These are phyloP conservation scores for Nemania diffusa DNA, from an alignment of 2,329 filamentous ascomycete genomes.

Conservation along the genomic window DNA sequence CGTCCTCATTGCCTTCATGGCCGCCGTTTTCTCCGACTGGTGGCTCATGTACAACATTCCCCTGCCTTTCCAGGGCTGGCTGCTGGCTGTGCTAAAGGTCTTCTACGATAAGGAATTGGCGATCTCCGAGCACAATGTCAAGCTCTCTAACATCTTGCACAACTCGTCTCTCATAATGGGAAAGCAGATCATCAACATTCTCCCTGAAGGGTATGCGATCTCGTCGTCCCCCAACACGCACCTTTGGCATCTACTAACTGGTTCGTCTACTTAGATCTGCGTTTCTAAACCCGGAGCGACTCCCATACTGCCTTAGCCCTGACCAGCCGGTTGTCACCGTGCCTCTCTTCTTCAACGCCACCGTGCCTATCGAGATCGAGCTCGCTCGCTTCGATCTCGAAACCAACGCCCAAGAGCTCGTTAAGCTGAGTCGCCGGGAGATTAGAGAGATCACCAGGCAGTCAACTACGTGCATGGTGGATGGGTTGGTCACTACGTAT, in stretches of 20 bases:
- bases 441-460: constrained; percentile 78
- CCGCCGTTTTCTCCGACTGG: constrained; percentile 79
- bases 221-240: neutral
- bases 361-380: constrained; percentile 87
- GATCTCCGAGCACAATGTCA: constrained; percentile 92
- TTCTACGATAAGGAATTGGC: constrained; percentile 93
- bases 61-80: constrained; percentile 72
- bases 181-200: constrained; percentile 96
- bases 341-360: constrained; percentile 94
- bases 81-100: constrained; percentile 78
- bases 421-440: constrained; percentile 78
- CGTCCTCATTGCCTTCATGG: constrained; percentile 75
- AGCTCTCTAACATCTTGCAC: constrained; percentile 85
- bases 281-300: constrained; percentile 81
- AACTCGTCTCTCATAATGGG: constrained; percentile 94
- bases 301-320: constrained; percentile 82
- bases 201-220: constrained; percentile 81
- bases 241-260: constrained; percentile 44
- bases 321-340: constrained; percentile 71
- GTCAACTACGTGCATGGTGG: constrained; percentile 72
- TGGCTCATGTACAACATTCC: constrained; percentile 63
- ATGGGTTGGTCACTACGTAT: constrained; percentile 68
- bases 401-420: constrained; percentile 80
- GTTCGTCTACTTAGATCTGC: constrained; percentile 69
- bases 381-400: constrained; percentile 88